These are phyloP conservation scores for Neonectria coccinea DNA, from an alignment of 2,329 filamentous ascomycete genomes.

Conservation along the genomic window DNA sequence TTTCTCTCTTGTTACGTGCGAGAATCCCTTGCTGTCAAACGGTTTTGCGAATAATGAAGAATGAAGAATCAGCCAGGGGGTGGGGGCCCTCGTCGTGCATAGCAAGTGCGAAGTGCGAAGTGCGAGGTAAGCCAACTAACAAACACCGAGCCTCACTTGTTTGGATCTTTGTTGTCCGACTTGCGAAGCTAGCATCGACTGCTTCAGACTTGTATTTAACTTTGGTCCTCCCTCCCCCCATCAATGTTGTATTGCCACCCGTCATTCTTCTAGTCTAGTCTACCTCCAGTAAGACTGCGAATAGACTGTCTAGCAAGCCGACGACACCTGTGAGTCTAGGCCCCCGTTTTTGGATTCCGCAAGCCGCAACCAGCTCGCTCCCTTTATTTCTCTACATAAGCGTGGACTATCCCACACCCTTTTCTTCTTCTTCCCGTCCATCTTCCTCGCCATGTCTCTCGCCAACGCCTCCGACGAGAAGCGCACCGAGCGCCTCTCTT, in stretches of 20 bases:
- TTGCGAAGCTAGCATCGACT: neutral
- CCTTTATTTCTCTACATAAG: neutral
- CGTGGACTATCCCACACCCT: neutral
- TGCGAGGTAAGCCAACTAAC: neutral
- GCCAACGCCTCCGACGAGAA: constrained; percentile 40
- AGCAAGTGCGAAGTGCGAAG: constrained; percentile 20
- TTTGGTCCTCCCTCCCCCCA: neutral
- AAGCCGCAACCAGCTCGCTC: neutral
- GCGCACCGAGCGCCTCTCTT: constrained; percentile 42
- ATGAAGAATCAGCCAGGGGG: neutral
- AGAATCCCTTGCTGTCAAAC: neutral
- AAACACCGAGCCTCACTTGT: neutral
- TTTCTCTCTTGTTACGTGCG: too few relatives aligned
- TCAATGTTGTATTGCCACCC: neutral
- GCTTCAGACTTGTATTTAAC: constrained; percentile 10
- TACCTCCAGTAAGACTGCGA: neutral
- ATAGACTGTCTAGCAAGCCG: neutral
- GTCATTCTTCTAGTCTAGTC: neutral
- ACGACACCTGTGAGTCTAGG: neutral
- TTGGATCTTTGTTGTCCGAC: neutral
- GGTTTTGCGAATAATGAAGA: too few relatives aligned
- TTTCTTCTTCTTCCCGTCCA: neutral
- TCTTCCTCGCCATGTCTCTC: constrained; percentile 31
- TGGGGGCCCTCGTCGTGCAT: neutral
- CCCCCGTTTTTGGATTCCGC: neutral